Percentiles rank a stretch among this genome's conserved stretches.
These are phyloP conservation scores for Avena sativa DNA, from an alignment of 176 grass and related monocot species.

Conservation along the genomic window DNA sequence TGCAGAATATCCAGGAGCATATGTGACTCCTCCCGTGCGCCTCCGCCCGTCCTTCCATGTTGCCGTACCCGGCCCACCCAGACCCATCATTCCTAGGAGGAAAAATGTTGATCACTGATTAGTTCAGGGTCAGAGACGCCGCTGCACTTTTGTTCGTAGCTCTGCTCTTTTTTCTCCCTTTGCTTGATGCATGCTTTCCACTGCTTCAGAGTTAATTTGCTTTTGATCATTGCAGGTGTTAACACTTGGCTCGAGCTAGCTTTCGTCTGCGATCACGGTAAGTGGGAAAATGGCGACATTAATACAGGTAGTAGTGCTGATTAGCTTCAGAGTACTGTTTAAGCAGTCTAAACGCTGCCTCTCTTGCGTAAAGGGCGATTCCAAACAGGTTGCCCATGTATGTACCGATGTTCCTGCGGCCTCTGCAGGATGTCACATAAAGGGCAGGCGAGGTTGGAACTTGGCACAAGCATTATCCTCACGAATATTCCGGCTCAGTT, in stretches of 20 bases:
- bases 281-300: too few species aligned
- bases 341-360: too few species aligned
- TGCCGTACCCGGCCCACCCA: background rate
- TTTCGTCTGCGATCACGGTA: too few species aligned
- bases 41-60: background rate
- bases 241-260: too few species aligned
- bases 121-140: background rate
- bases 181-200: background rate
- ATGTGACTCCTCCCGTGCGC: background rate
- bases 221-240: too few species aligned
- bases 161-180: background rate
- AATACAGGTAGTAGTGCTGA: too few species aligned
- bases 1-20: conserved; percentile 52
- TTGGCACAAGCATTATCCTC: conserved; percentile 43
- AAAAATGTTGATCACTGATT: background rate
- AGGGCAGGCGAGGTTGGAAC: conserved; percentile 20
- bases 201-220: background rate
- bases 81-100: background rate
- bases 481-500: conserved; percentile 27
- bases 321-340: too few species aligned
- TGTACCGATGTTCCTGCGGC: background rate
- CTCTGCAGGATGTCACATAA: background rate
- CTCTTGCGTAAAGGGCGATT: too few species aligned
- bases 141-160: background rate
- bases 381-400: too few species aligned